These are phyloP conservation scores for Stagonosporopsis chrysanthemi DNA, from an alignment of 2,329 filamentous ascomycete species.

Conservation along the genomic window DNA sequence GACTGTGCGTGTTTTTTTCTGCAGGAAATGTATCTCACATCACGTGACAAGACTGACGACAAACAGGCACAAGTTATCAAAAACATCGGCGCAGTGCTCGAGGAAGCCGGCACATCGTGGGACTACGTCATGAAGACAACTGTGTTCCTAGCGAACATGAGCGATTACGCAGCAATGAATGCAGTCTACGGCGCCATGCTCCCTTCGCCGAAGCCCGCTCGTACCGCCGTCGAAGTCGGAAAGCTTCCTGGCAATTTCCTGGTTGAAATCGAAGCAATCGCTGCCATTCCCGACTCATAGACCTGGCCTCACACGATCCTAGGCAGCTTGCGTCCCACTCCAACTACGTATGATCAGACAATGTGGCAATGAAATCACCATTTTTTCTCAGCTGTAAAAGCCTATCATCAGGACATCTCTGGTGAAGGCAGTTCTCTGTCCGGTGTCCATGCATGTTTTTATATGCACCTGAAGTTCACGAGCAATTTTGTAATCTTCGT, in stretches of 20 bases:
- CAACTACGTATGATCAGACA: neutral
- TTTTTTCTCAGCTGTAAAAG: neutral
- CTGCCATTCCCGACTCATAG: conserved; percentile 37
- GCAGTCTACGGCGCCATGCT: conserved; percentile 43
- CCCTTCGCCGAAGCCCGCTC: conserved; percentile 39
- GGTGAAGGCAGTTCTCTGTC: no score
- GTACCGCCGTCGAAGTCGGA: conserved; percentile 42
- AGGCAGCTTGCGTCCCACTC: neutral
- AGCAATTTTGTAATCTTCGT: no score
- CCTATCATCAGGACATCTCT: neutral
- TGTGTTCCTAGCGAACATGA: conserved; percentile 44
- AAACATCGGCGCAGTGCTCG: conserved; percentile 41
- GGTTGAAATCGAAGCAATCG: conserved; percentile 45
- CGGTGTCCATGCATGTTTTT: no score
- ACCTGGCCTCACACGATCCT: neutral
- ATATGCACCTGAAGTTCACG: no score
- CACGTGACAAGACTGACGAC: neutral
- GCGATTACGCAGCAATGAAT: conserved; percentile 45
- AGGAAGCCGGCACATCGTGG: conserved; percentile 44
- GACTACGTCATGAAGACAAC: conserved; percentile 47
- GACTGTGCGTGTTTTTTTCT: conserved; percentile 22
- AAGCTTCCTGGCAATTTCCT: conserved; percentile 43
- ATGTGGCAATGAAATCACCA: neutral
- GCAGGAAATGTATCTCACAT: neutral
- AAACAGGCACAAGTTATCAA: conserved; percentile 44